phyloP scores from a whole-genome alignment of 1,284 basidiomycete genomes.

The Sutorius eximius region DNA sequence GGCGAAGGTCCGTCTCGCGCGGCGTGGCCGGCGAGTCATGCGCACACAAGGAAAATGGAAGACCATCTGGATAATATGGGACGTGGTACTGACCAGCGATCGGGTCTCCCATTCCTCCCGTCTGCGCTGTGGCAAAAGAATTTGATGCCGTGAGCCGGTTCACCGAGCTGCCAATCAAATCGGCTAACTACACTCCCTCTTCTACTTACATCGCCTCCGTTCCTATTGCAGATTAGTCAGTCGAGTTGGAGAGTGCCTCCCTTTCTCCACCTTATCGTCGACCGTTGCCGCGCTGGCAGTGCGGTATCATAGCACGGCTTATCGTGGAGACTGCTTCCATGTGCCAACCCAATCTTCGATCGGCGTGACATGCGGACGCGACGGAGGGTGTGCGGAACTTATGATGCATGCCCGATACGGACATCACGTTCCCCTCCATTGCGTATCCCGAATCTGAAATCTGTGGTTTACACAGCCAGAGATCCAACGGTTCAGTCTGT shows the following conservation, averaged over 20 bases:
- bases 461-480: neutral
- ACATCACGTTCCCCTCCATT: slow-evolving; percentile 1
- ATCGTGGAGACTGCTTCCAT: neutral
- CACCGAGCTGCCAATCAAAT: neutral
- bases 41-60: neutral
- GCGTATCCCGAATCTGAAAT: neutral
- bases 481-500: neutral
- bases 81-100: neutral
- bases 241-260: neutral
- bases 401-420: neutral
- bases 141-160: neutral
- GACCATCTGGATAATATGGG: neutral
- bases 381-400: slow-evolving; percentile 4
- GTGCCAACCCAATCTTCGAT: slow-evolving; percentile 14
- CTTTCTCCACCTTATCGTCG: slow-evolving; percentile 11
- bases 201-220: neutral
- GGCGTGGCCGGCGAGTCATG: neutral
- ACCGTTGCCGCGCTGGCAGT: neutral
- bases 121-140: neutral
- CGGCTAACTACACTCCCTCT: neutral
- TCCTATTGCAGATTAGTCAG: neutral
- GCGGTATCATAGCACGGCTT: slow-evolving; percentile 1
- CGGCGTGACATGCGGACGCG: slow-evolving; percentile 3
- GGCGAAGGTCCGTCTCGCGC: neutral
- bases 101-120: neutral